A percentile compares a stretch with the other conserved stretches of the same genome.
Evolutionary conservation across 2,329 filamentous ascomycete species (phyloP).

Genomic region (Arachnomyces sp.): DNA sequence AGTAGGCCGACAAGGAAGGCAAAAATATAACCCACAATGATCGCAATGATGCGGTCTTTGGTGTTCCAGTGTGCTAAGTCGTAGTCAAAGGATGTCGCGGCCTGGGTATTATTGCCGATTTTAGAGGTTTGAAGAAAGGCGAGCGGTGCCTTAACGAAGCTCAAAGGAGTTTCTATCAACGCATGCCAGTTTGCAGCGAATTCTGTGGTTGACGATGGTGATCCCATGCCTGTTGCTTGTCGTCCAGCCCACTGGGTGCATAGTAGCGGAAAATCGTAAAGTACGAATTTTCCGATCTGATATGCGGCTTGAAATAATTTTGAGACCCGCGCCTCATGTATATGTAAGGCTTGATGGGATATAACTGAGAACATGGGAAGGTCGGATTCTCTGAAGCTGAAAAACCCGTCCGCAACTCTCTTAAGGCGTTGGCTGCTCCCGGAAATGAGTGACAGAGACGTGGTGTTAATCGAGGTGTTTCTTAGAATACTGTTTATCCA

Average conservation of each 20-base stretch:
- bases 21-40: slow-evolving; percentile 72
- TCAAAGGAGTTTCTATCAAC: neutral
- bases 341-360: slow-evolving; percentile 62
- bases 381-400: slow-evolving; percentile 47
- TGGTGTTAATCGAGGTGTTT: slow-evolving; percentile 30
- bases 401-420: slow-evolving; percentile 30
- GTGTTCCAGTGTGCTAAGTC: slow-evolving; percentile 61
- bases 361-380: slow-evolving; percentile 70
- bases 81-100: slow-evolving; percentile 40
- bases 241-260: too few species aligned
- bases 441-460: slow-evolving; percentile 36
- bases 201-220: slow-evolving; percentile 20
- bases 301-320: slow-evolving; percentile 36
- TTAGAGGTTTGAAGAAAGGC: slow-evolving; percentile 2
- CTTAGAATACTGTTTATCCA: slow-evolving; percentile 28
- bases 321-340: slow-evolving; percentile 50
- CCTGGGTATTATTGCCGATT: too few species aligned
- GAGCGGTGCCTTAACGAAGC: slow-evolving; percentile 15
- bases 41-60: slow-evolving; percentile 64
- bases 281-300: slow-evolving; percentile 34
- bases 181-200: slow-evolving; percentile 13
- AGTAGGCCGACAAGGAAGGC: slow-evolving; percentile 66
- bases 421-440: slow-evolving; percentile 33
- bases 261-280: slow-evolving; percentile 30
- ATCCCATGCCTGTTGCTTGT: too few species aligned